These are phyloP conservation scores for Thamnidium elegans DNA, from an alignment of 192 early-diverging fungal genomes.

Conservation along the genomic window DNA sequence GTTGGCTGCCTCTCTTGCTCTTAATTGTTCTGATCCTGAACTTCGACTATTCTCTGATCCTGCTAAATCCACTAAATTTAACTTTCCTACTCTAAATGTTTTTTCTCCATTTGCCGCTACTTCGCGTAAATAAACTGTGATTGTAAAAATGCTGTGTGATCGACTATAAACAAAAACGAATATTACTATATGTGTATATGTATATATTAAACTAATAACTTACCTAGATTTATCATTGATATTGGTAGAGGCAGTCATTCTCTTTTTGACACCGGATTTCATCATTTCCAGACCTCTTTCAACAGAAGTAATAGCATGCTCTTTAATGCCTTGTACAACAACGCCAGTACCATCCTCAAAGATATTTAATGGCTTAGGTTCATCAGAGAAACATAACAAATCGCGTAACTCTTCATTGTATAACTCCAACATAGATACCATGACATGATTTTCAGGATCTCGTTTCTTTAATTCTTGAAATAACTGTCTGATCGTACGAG, in stretches of 20 bases:
- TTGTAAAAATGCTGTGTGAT: constrained; percentile 90
- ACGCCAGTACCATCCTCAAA: constrained; percentile 69
- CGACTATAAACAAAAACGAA: constrained; percentile 54
- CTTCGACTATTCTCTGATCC: constrained; percentile 92
- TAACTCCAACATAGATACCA: constrained; percentile 86
- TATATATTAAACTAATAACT: neutral
- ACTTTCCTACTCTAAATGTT: constrained; percentile 87
- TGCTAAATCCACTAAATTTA: constrained; percentile 95
- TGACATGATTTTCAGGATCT: constrained; percentile 74
- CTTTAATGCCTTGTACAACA: constrained; percentile 79
- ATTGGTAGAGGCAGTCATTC: constrained; percentile 81
- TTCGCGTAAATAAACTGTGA: constrained; percentile 89
- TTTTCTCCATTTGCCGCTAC: constrained; percentile 78
- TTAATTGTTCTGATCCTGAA: constrained; percentile 78
- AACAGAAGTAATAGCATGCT: constrained; percentile 70
- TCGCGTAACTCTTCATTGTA: constrained; percentile 98
- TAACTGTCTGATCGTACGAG: constrained; percentile 75
- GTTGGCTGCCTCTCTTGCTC: constrained; percentile 85
- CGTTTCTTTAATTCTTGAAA: constrained; percentile 73
- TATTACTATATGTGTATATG: neutral
- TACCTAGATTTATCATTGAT: constrained; percentile 87
- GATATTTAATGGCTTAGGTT: constrained; percentile 58
- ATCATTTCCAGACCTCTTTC: constrained; percentile 71
- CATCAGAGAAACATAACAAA: constrained; percentile 63
- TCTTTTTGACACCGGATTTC: constrained; percentile 67